These are phyloP conservation scores for Fremontodendron californicum DNA, from an alignment of 345 rosid species.

Conservation along the genomic window DNA sequence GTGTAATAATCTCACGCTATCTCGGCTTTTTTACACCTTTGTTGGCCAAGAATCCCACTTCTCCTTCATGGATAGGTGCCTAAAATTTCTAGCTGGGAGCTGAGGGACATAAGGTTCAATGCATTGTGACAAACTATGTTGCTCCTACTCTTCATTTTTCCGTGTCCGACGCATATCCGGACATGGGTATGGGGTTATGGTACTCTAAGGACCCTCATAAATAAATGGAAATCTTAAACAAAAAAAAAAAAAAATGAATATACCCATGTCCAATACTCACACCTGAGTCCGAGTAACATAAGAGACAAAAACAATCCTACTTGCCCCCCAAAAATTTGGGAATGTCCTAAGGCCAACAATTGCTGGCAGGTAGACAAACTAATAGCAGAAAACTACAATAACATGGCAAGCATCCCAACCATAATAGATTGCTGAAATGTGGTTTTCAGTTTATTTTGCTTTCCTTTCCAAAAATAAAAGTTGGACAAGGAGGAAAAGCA, in stretches of 20 bases:
- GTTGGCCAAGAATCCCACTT: not conserved
- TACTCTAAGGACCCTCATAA: no score
- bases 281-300: no score
- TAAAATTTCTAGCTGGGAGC: not conserved
- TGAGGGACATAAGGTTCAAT: not conserved
- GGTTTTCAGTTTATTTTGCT: not conserved
- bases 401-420: not conserved
- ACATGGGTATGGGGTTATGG: no score
- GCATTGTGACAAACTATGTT: not conserved
- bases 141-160: no score
- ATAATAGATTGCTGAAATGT: not conserved
- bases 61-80: not conserved
- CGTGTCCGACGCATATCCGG: no score
- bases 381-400: not conserved
- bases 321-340: not conserved
- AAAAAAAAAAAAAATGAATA: no score
- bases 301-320: not conserved
- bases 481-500: not conserved
- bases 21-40: not conserved
- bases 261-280: no score
- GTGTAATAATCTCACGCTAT: not conserved
- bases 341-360: not conserved
- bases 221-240: no score
- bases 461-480: not conserved
- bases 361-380: not conserved